Conservation (phyloP, 345 rosid species). For the Lepidium aucheri region DNA sequence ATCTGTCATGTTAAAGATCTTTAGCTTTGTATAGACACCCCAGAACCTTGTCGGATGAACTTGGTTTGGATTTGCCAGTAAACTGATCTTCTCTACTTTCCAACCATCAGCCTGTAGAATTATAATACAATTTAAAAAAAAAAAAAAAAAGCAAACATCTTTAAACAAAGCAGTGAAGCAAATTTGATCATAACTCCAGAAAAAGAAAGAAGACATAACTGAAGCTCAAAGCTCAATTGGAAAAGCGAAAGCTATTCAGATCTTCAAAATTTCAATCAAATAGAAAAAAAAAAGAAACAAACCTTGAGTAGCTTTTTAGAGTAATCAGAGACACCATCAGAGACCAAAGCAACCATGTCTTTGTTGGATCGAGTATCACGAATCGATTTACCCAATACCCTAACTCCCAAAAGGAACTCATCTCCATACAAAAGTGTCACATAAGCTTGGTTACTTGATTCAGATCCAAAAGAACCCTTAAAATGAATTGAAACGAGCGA, state of each 20-base stretch:
- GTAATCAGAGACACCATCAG: conserved; percentile 84
- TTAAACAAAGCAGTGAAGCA: background rate
- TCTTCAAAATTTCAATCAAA: background rate
- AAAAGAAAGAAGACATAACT: background rate
- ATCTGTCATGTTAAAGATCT: conserved; percentile 82
- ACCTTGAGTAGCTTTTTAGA: conserved; percentile 64
- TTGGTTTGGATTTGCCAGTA: conserved; percentile 84
- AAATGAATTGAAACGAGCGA: conserved; percentile 28
- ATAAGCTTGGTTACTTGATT: conserved; percentile 52
- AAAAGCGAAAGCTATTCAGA: background rate
- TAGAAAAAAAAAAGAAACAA: background rate
- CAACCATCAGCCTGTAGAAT: conserved; percentile 79
- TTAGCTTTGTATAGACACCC: conserved; percentile 96
- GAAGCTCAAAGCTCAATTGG: background rate
- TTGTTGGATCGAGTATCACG: conserved; percentile 68
- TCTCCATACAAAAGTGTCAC: conserved; percentile 91
- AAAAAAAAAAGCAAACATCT: background rate
- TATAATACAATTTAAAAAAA: background rate
- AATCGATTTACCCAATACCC: conserved; percentile 90
- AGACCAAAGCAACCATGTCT: conserved; percentile 85
- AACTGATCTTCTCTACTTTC: conserved; percentile 84
- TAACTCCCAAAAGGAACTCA: conserved; percentile 87
- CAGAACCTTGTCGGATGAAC: conserved; percentile 82
- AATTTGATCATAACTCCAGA: background rate
- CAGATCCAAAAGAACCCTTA: conserved; percentile 32